A percentile compares a stretch with the other conserved stretches of the same genome.
Evolutionary conservation across 352 stramenopile genomes (phyloP).

Genomic region (Globisporangium splendens): DNA sequence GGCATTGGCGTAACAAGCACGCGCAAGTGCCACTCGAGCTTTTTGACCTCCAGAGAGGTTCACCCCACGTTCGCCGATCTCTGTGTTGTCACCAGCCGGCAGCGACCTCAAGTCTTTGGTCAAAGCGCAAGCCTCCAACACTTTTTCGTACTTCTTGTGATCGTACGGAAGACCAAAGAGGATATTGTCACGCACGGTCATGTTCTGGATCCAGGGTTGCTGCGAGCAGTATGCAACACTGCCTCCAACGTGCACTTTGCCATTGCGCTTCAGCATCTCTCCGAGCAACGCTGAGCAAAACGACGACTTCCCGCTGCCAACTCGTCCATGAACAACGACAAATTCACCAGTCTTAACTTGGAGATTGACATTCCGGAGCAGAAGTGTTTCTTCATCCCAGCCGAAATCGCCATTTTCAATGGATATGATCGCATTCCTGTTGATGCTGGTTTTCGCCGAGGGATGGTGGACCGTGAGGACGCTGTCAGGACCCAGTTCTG

Average conservation of each 20-base stretch:
- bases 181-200: slow-evolving; percentile 71
- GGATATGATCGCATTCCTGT: no score
- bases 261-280: slow-evolving; percentile 71
- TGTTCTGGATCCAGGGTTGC: slow-evolving; percentile 13
- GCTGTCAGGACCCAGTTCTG: slow-evolving; percentile 17
- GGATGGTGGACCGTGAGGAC: no score
- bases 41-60: slow-evolving; percentile 46
- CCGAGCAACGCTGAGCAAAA: slow-evolving; percentile 90
- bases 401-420: no score
- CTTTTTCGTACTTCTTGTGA: slow-evolving; percentile 30
- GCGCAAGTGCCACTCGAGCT: slow-evolving; percentile 41
- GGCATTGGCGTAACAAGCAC: slow-evolving; percentile 48
- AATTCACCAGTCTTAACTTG: slow-evolving; percentile 69
- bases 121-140: slow-evolving; percentile 50
- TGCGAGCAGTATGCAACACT: slow-evolving; percentile 74
- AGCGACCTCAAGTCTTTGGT: slow-evolving; percentile 53
- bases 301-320: slow-evolving; percentile 91
- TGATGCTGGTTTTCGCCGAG: no score
- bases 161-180: slow-evolving; percentile 78
- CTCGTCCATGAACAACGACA: slow-evolving; percentile 83
- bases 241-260: slow-evolving; percentile 17
- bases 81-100: slow-evolving; percentile 46
- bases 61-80: slow-evolving; percentile 33
- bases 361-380: slow-evolving; percentile 59
- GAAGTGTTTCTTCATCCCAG: no score